Evolutionary conservation across 2,329 filamentous ascomycete genomes (phyloP).

Genomic region (Verticillium tricorpus): DNA sequence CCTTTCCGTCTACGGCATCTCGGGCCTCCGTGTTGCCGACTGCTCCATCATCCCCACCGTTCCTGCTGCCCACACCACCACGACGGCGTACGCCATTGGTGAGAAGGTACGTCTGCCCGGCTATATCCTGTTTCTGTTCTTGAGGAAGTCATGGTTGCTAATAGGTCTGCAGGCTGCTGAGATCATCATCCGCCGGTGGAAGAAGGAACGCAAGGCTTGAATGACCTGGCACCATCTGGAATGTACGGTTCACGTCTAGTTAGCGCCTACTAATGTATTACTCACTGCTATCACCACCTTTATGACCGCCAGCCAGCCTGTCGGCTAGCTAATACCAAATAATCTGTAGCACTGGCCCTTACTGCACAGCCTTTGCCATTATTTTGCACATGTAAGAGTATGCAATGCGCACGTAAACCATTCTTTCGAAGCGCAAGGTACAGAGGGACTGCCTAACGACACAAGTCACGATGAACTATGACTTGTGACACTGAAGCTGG

Average conservation of each 20-base stretch:
- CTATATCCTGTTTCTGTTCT: not conserved
- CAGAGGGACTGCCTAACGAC: too few relatives aligned
- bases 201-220: not conserved
- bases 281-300: not conserved
- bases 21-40: conserved; percentile 25
- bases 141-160: conserved; percentile 3
- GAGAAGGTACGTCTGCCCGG: conserved; percentile 30
- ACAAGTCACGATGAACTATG: too few relatives aligned
- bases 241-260: not conserved
- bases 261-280: not conserved
- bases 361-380: too few relatives aligned
- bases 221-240: not conserved
- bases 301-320: not conserved
- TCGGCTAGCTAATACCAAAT: too few relatives aligned
- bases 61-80: conserved; percentile 32
- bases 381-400: too few relatives aligned
- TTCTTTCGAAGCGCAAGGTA: too few relatives aligned
- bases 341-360: too few relatives aligned
- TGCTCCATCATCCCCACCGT: conserved; percentile 19
- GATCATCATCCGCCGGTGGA: conserved; percentile 12
- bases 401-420: too few relatives aligned
- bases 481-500: too few relatives aligned
- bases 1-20: conserved; percentile 27
- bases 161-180: conserved; percentile 11
- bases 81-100: conserved; percentile 50